Evolutionary conservation across 2,329 filamentous ascomycete species (phyloP).

Genomic region (Hortaea werneckii): DNA sequence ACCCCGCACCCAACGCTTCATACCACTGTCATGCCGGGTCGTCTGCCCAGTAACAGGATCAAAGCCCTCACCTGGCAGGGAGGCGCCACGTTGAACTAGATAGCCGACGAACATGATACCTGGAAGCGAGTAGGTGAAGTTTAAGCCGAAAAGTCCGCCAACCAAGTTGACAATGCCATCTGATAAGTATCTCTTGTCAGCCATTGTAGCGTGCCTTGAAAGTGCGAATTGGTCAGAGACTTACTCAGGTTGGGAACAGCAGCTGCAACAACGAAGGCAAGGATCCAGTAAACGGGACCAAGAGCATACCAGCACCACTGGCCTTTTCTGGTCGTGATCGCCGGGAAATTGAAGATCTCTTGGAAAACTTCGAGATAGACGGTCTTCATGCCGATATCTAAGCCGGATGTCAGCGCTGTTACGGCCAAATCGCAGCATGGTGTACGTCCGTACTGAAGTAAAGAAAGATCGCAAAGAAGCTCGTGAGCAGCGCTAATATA

Average conservation of each 20-base stretch:
- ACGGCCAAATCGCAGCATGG: neutral
- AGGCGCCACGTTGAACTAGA: slow-evolving; percentile 35
- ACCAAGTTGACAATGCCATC: slow-evolving; percentile 33
- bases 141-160: slow-evolving; percentile 44
- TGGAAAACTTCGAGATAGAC: slow-evolving; percentile 45
- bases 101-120: slow-evolving; percentile 37
- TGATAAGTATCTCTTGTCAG: neutral
- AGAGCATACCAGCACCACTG: slow-evolving; percentile 42
- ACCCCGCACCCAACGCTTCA: slow-evolving; percentile 32
- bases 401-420: slow-evolving; percentile 21
- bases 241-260: slow-evolving; percentile 37
- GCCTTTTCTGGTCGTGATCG: slow-evolving; percentile 38
- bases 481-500: slow-evolving; percentile 28
- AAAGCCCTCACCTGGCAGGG: slow-evolving; percentile 34
- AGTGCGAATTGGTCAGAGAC: neutral
- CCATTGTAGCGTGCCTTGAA: no score
- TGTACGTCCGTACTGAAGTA: slow-evolving; percentile 1
- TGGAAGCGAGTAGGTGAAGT: slow-evolving; percentile 51
- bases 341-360: slow-evolving; percentile 40
- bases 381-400: slow-evolving; percentile 37
- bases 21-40: slow-evolving; percentile 27
- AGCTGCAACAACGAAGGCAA: slow-evolving; percentile 46
- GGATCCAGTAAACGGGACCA: slow-evolving; percentile 47
- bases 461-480: slow-evolving; percentile 21
- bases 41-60: slow-evolving; percentile 30